Percentiles rank a stretch among this genome's conserved stretches.
Conservation (phyloP, 1,284 basidiomycete species). For the Cystobasidium sp. region DNA sequence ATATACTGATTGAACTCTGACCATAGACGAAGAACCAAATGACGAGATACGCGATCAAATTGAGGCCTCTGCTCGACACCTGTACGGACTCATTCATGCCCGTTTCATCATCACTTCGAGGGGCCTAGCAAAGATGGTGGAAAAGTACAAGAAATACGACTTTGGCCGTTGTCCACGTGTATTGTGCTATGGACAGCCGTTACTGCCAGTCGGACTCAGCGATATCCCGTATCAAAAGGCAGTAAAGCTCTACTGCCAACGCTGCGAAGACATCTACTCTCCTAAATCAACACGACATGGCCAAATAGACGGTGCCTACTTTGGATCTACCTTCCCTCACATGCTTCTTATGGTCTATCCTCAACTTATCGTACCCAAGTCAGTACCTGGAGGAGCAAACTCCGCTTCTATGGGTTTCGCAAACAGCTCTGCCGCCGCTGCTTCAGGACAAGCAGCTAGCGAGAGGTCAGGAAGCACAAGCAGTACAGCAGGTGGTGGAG, state of each 20-base stretch:
- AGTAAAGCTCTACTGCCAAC: constrained; percentile 93
- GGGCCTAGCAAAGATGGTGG: constrained; percentile 85
- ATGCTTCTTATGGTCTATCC: constrained; percentile 95
- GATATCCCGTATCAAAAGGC: constrained; percentile 94
- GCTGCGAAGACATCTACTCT: constrained; percentile 94
- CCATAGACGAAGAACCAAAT: constrained; percentile 60
- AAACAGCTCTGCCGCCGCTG: constrained; percentile 24
- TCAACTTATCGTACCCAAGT: constrained; percentile 80
- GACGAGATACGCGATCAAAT: constrained; percentile 63
- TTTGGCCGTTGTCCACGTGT: constrained; percentile 95
- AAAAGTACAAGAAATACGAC: constrained; percentile 92
- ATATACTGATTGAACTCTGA: background rate
- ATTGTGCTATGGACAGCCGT: constrained; percentile 84
- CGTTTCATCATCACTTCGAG: constrained; percentile 93
- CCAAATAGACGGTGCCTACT: constrained; percentile 93
- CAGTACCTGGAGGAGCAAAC: constrained; percentile 40
- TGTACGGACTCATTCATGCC: constrained; percentile 97
- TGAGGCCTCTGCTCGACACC: constrained; percentile 84
- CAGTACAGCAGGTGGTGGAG: constrained; percentile 32
- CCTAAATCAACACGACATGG: constrained; percentile 93
- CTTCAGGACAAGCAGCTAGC: constrained; percentile 11
- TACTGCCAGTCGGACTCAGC: constrained; percentile 91
- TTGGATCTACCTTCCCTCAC: constrained; percentile 92
- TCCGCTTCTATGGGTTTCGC: constrained; percentile 40
- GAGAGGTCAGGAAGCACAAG: constrained; percentile 49